These are phyloP conservation scores for Hypoxylon sp. DNA, from an alignment of 2,329 filamentous ascomycete species.

Conservation along the genomic window DNA sequence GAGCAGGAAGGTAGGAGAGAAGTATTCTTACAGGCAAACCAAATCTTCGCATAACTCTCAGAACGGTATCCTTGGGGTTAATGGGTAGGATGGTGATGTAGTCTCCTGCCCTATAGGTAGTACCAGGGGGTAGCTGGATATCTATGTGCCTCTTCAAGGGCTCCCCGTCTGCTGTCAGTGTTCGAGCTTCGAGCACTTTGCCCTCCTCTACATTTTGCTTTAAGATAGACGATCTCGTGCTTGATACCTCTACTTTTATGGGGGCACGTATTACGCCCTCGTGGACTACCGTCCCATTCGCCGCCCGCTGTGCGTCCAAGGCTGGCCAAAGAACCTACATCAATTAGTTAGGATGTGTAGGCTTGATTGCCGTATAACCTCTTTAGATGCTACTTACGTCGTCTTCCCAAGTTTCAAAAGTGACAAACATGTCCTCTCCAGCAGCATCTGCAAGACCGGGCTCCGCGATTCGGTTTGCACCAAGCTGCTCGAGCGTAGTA, in stretches of 20 bases:
- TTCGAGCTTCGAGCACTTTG: slow-evolving; percentile 53
- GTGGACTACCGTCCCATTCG: not conserved
- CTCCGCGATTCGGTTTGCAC: slow-evolving; percentile 55
- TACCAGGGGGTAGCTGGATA: slow-evolving; percentile 61
- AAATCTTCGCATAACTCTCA: slow-evolving; percentile 63
- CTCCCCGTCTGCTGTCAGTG: slow-evolving; percentile 54
- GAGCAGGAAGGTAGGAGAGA: slow-evolving; percentile 58
- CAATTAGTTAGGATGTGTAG: slow-evolving; percentile 5
- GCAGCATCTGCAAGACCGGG: slow-evolving; percentile 62
- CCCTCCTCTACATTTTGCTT: slow-evolving; percentile 57
- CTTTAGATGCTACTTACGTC: slow-evolving; percentile 42
- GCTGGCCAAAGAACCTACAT: slow-evolving; percentile 25
- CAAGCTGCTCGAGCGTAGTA: slow-evolving; percentile 58
- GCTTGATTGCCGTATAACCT: not conserved
- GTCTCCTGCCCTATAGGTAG: slow-evolving; percentile 67
- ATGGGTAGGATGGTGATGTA: slow-evolving; percentile 68
- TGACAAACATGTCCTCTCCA: slow-evolving; percentile 70
- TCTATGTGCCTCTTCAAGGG: slow-evolving; percentile 59
- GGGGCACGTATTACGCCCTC: slow-evolving; percentile 1
- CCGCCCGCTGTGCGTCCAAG: slow-evolving; percentile 6
- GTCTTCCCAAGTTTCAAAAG: slow-evolving; percentile 74
- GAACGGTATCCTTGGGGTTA: slow-evolving; percentile 63
- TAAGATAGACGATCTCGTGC: slow-evolving; percentile 53
- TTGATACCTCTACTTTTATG: slow-evolving; percentile 42
- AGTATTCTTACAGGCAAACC: slow-evolving; percentile 44